A percentile compares a stretch with the other conserved stretches of the same genome.
These are phyloP conservation scores for Podila clonocystis DNA, from an alignment of 192 early-diverging fungal genomes.

Conservation along the genomic window DNA sequence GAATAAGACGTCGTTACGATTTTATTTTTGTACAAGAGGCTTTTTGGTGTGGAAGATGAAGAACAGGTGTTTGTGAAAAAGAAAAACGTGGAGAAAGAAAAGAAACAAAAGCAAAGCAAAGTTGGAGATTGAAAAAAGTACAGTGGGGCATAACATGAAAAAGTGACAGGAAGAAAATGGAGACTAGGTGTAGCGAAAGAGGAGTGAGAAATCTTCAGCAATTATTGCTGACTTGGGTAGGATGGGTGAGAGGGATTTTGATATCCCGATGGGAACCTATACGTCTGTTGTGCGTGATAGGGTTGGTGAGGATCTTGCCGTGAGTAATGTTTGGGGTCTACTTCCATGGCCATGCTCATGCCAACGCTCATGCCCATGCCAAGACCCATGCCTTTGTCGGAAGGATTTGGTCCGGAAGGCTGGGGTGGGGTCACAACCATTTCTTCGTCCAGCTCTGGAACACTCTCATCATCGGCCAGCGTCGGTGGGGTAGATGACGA, in stretches of 20 bases:
- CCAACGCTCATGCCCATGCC: not conserved
- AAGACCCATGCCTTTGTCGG: not conserved
- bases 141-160: not conserved
- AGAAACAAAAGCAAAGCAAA: not conserved
- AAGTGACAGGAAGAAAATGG: not conserved
- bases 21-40: constrained; percentile 1
- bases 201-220: not conserved
- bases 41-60: not conserved
- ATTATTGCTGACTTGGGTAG: no score
- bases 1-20: not conserved
- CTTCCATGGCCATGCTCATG: constrained; percentile 6
- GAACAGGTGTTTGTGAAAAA: no score
- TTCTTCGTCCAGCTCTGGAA: constrained; percentile 18
- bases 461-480: constrained; percentile 17
- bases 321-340: not conserved
- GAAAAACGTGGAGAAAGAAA: not conserved
- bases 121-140: not conserved
- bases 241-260: no score
- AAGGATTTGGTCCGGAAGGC: not conserved
- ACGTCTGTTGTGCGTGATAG: no score
- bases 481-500: constrained; percentile 17
- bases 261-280: no score
- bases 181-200: not conserved
- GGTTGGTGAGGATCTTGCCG: no score
- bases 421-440: constrained; percentile 1